A percentile compares a stretch with the other conserved stretches of the same genome.
These are phyloP conservation scores for Cytospora paraplurivora DNA, from an alignment of 2,329 filamentous ascomycete genomes.

Conservation along the genomic window DNA sequence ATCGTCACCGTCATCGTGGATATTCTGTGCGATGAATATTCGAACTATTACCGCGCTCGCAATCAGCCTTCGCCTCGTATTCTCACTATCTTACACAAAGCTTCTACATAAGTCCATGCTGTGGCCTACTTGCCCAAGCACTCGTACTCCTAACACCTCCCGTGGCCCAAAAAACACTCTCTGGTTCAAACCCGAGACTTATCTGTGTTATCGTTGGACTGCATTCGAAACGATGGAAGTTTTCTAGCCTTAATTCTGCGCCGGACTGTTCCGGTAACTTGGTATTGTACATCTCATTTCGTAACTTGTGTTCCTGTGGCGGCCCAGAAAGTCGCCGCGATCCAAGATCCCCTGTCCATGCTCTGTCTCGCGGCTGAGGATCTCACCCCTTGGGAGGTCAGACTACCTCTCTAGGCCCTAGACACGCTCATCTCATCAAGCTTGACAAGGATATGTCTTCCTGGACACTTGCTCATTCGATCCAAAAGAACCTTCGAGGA, in stretches of 20 bases:
- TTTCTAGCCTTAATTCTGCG: conserved; percentile 12
- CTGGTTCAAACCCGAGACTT: background rate
- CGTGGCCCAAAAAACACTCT: background rate
- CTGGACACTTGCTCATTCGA: background rate
- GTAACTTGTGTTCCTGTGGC: background rate
- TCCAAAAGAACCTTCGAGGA: conserved; percentile 8
- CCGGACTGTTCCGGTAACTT: conserved; percentile 1
- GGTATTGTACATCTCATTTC: conserved; percentile 9
- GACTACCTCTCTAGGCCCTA: conserved; percentile 18
- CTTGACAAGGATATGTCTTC: conserved; percentile 16
- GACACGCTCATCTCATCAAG: conserved; percentile 19
- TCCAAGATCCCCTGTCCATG: conserved; percentile 19
- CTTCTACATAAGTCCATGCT: background rate
- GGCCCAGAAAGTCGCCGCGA: conserved; percentile 8
- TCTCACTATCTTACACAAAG: background rate
- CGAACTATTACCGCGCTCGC: conserved; percentile 14
- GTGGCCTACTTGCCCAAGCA: background rate
- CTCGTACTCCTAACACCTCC: background rate
- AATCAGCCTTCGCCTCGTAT: conserved; percentile 18
- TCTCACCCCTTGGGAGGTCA: conserved; percentile 19
- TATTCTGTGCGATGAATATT: conserved; percentile 16
- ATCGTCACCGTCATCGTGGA: conserved; percentile 14
- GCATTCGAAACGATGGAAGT: conserved; percentile 15
- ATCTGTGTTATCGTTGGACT: conserved; percentile 14
- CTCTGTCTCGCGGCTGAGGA: conserved; percentile 21